Conservation (phyloP, 495 filamentous ascomycete species). For the Oleoguttula mirabilis region DNA sequence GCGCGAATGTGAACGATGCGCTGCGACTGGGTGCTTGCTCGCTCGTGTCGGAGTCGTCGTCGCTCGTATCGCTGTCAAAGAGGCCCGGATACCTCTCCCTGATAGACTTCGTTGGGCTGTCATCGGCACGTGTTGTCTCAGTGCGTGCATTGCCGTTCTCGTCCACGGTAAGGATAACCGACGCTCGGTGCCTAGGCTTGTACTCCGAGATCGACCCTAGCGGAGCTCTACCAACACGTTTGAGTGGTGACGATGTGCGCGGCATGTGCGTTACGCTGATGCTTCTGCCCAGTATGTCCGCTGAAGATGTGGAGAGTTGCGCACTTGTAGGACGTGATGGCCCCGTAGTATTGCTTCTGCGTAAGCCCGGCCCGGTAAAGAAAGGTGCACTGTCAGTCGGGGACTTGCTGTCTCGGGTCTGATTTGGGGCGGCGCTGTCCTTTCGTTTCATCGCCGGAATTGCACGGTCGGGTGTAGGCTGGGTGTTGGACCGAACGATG, state of each 20-base stretch:
- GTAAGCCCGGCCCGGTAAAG: conserved; percentile 17
- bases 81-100: conserved; percentile 25
- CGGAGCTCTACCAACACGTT: conserved; percentile 14
- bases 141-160: conserved; percentile 30
- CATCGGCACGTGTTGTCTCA: conserved; percentile 23
- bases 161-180: conserved; percentile 27
- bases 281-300: conserved; percentile 3
- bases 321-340: conserved; percentile 17
- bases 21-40: conserved; percentile 20
- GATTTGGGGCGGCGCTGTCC: conserved; percentile 1
- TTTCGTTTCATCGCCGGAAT: not conserved
- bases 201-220: conserved; percentile 24
- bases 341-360: conserved; percentile 30
- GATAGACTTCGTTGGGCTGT: conserved; percentile 19
- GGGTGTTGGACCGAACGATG: not conserved
- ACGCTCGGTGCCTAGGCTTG: conserved; percentile 24
- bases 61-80: conserved; percentile 25
- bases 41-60: conserved; percentile 24
- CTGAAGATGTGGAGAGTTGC: conserved; percentile 7
- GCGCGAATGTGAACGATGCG: conserved; percentile 26
- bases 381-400: conserved; percentile 11
- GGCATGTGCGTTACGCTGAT: conserved; percentile 6
- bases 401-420: not conserved
- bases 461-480: not conserved
- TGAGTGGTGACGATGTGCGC: conserved; percentile 22